Percentiles rank a stretch among this genome's conserved stretches.
Conservation (phyloP, 192 early-diverging fungal genomes). For the Rhizophagus clarus region DNA sequence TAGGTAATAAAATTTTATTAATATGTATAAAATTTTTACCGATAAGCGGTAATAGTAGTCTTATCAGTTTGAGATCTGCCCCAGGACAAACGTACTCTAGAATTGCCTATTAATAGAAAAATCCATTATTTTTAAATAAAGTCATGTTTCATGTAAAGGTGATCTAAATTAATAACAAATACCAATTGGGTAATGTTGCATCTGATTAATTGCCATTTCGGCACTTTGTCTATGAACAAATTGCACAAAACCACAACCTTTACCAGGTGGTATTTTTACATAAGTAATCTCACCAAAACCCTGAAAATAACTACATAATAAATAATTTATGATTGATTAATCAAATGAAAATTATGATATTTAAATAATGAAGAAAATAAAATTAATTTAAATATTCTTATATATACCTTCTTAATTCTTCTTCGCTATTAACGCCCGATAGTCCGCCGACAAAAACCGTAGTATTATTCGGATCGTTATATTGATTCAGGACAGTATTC, state of each 20-base stretch:
- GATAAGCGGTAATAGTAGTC: conserved; percentile 7
- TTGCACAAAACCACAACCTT: conserved; percentile 96
- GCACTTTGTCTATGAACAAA: conserved; percentile 82
- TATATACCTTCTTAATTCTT: conserved; percentile 65
- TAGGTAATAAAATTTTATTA: neutral
- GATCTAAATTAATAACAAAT: conserved; percentile 31
- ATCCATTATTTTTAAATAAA: neutral
- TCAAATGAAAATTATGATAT: neutral
- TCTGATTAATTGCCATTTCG: conserved; percentile 85
- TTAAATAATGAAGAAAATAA: neutral
- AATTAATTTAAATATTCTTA: neutral
- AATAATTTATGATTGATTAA: neutral
- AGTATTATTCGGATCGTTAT: conserved; percentile 87
- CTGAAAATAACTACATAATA: conserved; percentile 63
- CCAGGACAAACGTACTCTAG: conserved; percentile 59
- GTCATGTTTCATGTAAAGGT: neutral
- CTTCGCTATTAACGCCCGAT: conserved; percentile 78
- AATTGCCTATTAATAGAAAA: conserved; percentile 38
- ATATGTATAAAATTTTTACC: conserved; percentile 17
- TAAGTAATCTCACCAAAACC: conserved; percentile 91
- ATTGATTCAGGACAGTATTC: conserved; percentile 43
- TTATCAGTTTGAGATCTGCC: conserved; percentile 57
- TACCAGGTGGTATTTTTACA: conserved; percentile 93
- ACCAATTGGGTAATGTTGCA: conserved; percentile 89
- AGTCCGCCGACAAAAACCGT: conserved; percentile 98